Conservation (phyloP, 768 basidiomycete species). For the Termitomyces sp. region DNA sequence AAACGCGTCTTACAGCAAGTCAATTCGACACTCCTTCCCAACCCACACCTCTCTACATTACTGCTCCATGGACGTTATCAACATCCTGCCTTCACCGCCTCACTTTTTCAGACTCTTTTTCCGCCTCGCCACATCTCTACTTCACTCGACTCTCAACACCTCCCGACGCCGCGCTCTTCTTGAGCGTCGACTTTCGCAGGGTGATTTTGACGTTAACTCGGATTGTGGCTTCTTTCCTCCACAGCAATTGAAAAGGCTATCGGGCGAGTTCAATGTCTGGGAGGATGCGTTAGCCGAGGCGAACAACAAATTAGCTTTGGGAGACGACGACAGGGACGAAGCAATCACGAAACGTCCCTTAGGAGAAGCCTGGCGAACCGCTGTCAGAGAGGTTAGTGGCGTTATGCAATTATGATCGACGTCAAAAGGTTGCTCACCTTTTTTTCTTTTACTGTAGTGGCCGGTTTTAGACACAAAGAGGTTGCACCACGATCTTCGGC, state of each 20-base stretch:
- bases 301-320: conserved; percentile 48
- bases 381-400: conserved; percentile 57
- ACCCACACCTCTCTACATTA: not conserved
- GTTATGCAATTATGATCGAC: conserved; percentile 1
- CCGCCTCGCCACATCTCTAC: conserved; percentile 39
- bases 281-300: conserved; percentile 62
- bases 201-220: conserved; percentile 54
- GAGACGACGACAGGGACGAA: conserved; percentile 49
- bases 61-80: conserved; percentile 36
- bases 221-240: conserved; percentile 85
- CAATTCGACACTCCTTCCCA: not conserved
- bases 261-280: conserved; percentile 59
- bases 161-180: conserved; percentile 25
- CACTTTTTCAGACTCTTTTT: conserved; percentile 47
- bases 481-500: conserved; percentile 52
- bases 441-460: conserved; percentile 45
- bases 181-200: conserved; percentile 29
- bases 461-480: conserved; percentile 57
- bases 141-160: conserved; percentile 39
- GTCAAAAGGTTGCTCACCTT: conserved; percentile 8
- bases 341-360: conserved; percentile 43
- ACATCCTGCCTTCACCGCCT: conserved; percentile 50
- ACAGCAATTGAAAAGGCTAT: conserved; percentile 54
- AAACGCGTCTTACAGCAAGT: conserved; percentile 7
- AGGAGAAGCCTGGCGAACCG: conserved; percentile 67